Conservation (phyloP, 2,329 filamentous ascomycete genomes). For the Aureobasidium lini region DNA sequence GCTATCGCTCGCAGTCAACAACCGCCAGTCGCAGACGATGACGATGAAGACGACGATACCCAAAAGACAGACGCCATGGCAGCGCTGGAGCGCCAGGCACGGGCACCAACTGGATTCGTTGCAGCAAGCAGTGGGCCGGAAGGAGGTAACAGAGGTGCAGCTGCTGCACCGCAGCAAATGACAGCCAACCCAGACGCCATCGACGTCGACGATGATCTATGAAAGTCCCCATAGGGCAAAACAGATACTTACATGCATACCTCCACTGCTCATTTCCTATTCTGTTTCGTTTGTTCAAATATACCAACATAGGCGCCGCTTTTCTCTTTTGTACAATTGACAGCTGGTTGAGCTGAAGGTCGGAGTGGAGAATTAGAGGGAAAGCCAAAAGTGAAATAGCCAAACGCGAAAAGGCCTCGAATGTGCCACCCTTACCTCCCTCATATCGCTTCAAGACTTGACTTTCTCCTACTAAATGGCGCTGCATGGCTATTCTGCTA, state of each 20-base stretch:
- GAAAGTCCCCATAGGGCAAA: not conserved
- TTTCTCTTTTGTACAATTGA: conserved; percentile 3
- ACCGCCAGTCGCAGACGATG: conserved; percentile 25
- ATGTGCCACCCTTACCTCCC: too few relatives aligned
- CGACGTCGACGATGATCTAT: conserved; percentile 27
- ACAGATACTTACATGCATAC: not conserved
- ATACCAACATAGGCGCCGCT: conserved; percentile 8
- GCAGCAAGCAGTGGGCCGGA: conserved; percentile 59
- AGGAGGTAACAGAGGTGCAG: conserved; percentile 23
- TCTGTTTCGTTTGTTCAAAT: conserved; percentile 4
- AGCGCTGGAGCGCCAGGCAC: conserved; percentile 77
- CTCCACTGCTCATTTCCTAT: not conserved
- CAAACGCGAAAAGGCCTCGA: too few relatives aligned
- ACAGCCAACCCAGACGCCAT: conserved; percentile 27
- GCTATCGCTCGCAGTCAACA: conserved; percentile 71
- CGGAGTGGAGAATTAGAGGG: too few relatives aligned
- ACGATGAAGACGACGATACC: conserved; percentile 34
- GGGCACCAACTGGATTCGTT: conserved; percentile 84
- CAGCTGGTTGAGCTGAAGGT: not conserved
- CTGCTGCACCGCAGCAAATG: conserved; percentile 14
- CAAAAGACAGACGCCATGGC: conserved; percentile 76
- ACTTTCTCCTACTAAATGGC: too few relatives aligned
- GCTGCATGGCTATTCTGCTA: too few relatives aligned
- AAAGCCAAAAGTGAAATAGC: too few relatives aligned
- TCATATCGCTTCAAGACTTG: too few relatives aligned